Base-by-base conservation (phyloP, 331 rosid genomes). In the Arachis monticola region DNA sequence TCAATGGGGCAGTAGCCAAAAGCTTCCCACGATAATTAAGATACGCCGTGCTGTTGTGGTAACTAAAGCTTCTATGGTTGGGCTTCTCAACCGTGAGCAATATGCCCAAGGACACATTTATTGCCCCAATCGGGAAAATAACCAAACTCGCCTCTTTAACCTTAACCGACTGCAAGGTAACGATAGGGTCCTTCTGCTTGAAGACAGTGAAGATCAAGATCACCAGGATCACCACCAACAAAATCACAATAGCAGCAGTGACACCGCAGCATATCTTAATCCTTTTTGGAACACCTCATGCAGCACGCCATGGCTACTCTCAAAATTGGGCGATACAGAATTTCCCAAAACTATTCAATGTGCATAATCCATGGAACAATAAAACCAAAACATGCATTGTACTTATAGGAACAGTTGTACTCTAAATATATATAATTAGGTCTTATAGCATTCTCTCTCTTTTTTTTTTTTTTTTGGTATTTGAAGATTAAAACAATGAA, bases 261-360 rank as follows among this genome's bases (percentile, higher is more conserved):
- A 82, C 80, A 22, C 52, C 81, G 32, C 76, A 73, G 2, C 80
- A 83, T n/a, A 88, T 81, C 83, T 85, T 88, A 10, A 77, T 22
- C 42, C 83, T 17, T 84, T 61, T 61, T 83, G 30, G 72, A 64
- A 69, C 83, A 77, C 58, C 3, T 74, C 44, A 64, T 27, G 5
- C 72, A 35, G 31, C 79, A 48, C 40, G 57, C 77, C 83, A 81
- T 77, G 58, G 3, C 57, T 44, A 17, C 35, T 56, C 60, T 63
- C 50, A 47, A 12, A 58, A 13, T 10, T 2, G 0, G 10, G 7
- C 64, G 62, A 46, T 45, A 6, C 10, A 10, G 61, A 69, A 8
- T 69, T 61, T 61, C n/a, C 38, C 22, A 10, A 45, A 9, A 44
- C 32, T 35, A 72, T 58, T 2, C 48, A 45, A 45, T 48, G n/a